A percentile compares a stretch with the other conserved stretches of the same genome.
Evolutionary conservation across 1,139 yeast genomes (phyloP).

Genomic region (Hanseniaspora sp.): DNA sequence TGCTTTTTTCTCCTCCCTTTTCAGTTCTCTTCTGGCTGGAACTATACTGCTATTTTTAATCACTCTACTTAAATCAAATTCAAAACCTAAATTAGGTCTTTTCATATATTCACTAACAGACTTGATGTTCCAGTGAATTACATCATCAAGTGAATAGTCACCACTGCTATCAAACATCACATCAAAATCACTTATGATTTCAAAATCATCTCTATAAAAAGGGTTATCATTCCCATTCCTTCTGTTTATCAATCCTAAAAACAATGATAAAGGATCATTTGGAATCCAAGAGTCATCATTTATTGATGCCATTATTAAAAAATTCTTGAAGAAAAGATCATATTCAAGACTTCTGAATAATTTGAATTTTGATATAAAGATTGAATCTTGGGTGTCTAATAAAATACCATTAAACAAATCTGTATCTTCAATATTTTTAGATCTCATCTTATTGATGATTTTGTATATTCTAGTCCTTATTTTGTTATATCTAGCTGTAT

Average conservation of each 20-base stretch:
- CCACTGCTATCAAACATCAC: conserved; percentile 1
- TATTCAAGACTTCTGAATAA: conserved; percentile 13
- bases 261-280: conserved; percentile 7
- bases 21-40: neutral
- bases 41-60: neutral
- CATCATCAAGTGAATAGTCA: neutral
- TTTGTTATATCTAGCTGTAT: neutral
- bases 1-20: neutral
- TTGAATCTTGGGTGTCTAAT: conserved; percentile 8
- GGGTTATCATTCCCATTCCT: neutral
- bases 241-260: conserved; percentile 9
- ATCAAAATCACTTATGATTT: neutral
- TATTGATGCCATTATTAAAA: neutral
- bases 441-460: neutral
- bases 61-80: neutral
- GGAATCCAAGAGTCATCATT: conserved; percentile 13
- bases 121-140: conserved; percentile 3
- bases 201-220: conserved; percentile 13
- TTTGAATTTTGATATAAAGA: conserved; percentile 15
- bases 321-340: conserved; percentile 14
- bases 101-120: neutral
- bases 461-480: neutral
- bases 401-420: conserved; percentile 6
- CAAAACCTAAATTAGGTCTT: neutral
- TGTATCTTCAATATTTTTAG: neutral